Evolutionary conservation across 2,329 filamentous ascomycete species (phyloP), one percentile per base, ranked within the genome.

Genomic region (Aspergillus costaricaensis): DNA sequence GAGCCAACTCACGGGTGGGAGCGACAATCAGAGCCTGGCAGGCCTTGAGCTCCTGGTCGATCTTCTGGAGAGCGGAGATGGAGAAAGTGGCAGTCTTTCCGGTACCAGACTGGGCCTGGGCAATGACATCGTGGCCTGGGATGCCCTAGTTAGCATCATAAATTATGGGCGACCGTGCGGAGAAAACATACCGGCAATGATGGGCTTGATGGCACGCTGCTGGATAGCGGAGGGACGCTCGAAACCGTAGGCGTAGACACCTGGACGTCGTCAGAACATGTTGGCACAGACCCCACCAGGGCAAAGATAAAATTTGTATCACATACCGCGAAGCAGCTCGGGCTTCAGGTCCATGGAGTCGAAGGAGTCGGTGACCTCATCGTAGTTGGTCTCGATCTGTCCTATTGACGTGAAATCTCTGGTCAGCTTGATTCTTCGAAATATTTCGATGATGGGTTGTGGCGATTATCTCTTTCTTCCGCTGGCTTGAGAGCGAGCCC

Each of bases 311-410:
- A 55, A 54, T 59, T 54, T 59, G 32, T 51, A 59, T 67, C 64
- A 84, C 85, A 82, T 85, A 88, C 87, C 95, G 83, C 95, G 92
- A 79, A 99, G 92, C 77, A 99, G 91, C 86, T 99, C 95, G 68
- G 92, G 79, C 88, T 96, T 96, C 77, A 99, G 88, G 83, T 88
- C 89, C 95, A 99, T 99, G 75, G 93, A 87, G 83, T 99, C 95
- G 84, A 99, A 99, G 65, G 92, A 96, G 84, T 99, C 96, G 82
- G 95, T 94, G 76, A 94, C 93, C 88, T 98, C 93, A 87, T 99
- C 95, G 85, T 98, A 99, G 91, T 99, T 99, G 79, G 93, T 96
- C 88, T 99, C 96, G 87, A 99, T 99, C 85, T 96, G 92, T 83
- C 90, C 94, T 96, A 80, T 75, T 59, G 41, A 14, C 1, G 48